Conservation (phyloP, 768 basidiomycete species). For the Termitomyces sp. region DNA sequence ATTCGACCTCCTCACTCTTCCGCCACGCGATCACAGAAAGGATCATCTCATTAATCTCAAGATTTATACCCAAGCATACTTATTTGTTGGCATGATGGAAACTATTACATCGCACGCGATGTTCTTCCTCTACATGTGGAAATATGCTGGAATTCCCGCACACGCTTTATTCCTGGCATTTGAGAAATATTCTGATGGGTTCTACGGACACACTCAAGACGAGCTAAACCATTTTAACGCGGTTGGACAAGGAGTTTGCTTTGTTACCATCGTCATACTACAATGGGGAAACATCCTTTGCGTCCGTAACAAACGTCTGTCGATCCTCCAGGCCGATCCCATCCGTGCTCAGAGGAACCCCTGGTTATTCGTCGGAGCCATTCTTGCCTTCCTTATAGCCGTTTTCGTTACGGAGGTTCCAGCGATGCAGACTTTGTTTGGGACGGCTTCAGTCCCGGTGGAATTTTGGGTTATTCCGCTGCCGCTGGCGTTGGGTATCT, state of each 20-base stretch:
- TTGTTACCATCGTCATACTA: neutral
- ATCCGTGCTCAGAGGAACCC: neutral
- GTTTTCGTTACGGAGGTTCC: neutral
- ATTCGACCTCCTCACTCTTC: neutral
- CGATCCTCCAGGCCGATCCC: neutral
- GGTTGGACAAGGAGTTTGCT: neutral
- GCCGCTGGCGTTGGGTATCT: neutral
- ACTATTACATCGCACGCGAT: neutral
- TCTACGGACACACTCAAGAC: neutral
- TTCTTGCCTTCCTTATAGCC: neutral
- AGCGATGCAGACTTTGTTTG: neutral
- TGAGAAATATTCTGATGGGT: neutral
- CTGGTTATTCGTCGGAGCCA: neutral
- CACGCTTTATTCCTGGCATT: neutral
- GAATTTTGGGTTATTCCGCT: neutral
- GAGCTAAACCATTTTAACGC: neutral
- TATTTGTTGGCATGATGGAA: neutral
- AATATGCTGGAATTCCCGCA: neutral
- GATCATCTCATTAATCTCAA: neutral
- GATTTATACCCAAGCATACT: neutral
- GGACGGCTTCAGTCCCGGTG: neutral
- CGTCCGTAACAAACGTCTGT: neutral
- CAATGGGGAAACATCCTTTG: neutral
- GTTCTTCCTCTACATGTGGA: conserved; percentile 2
- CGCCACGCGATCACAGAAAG: neutral